Conservation (phyloP, 192 early-diverging fungal species). For the Umbelopsis ramanniana region DNA sequence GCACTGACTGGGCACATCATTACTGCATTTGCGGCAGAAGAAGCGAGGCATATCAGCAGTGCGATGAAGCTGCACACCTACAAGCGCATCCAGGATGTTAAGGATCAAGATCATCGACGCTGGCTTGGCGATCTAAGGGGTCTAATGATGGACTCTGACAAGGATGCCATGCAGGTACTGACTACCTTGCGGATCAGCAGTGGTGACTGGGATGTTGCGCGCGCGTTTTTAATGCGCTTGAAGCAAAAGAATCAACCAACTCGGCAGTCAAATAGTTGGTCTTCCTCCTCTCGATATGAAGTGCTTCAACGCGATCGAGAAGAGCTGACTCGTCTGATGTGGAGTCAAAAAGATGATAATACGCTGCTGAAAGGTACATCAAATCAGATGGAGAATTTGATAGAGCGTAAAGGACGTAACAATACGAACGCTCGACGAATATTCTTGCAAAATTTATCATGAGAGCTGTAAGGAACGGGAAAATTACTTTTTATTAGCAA, state of each 20-base stretch:
- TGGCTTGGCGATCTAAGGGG: not conserved
- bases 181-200: not conserved
- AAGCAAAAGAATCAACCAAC: not conserved
- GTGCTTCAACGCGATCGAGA: not conserved
- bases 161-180: not conserved
- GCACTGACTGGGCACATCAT: not conserved
- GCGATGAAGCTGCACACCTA: conserved; percentile 1
- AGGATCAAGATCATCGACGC: not conserved
- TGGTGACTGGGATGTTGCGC: conserved; percentile 9
- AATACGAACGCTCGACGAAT: not conserved
- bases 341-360: not conserved
- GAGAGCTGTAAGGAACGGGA: not conserved
- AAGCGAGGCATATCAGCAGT: not conserved
- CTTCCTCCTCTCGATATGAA: not conserved
- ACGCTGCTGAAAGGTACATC: not conserved
- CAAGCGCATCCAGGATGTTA: not conserved
- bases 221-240: conserved; percentile 1
- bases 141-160: conserved; percentile 12
- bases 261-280: not conserved
- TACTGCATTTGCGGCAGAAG: not conserved
- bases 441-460: not conserved
- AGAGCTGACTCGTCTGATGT: conserved; percentile 6
- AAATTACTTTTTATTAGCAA: not conserved
- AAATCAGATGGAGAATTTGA: not conserved
- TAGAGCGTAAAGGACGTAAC: not conserved